Conservation (phyloP, 2,329 filamentous ascomycete genomes). For the Aspergillus fijiensis region DNA sequence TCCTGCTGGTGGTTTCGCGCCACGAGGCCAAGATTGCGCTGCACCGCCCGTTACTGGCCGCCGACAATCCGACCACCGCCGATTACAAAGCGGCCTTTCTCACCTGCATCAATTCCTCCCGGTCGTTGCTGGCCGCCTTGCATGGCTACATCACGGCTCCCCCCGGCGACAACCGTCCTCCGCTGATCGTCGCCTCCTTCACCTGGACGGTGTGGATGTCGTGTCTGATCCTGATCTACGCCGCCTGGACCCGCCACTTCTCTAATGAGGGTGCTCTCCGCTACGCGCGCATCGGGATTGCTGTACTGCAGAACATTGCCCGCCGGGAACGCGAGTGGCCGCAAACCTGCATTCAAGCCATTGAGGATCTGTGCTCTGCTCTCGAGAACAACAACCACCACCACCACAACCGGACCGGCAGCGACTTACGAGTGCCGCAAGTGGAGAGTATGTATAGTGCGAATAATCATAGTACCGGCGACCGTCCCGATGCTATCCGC, state of each 20-base stretch:
- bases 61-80: conserved; percentile 42
- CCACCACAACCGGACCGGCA: not conserved
- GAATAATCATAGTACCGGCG: not conserved
- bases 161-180: conserved; percentile 12
- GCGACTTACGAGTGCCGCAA: not conserved
- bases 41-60: conserved; percentile 52
- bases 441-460: not conserved
- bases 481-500: not conserved
- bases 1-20: conserved; percentile 47
- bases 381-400: conserved; percentile 8
- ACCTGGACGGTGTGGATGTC: conserved; percentile 58
- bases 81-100: conserved; percentile 51
- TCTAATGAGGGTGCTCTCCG: conserved; percentile 39
- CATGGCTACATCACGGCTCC: conserved; percentile 28
- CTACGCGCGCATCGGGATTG: conserved; percentile 36
- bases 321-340: conserved; percentile 40
- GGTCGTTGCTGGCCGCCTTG: conserved; percentile 48
- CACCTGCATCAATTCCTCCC: conserved; percentile 53
- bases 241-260: conserved; percentile 49
- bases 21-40: conserved; percentile 54
- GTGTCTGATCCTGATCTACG: conserved; percentile 53
- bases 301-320: conserved; percentile 35
- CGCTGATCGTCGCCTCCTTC: conserved; percentile 53
- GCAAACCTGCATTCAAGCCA: conserved; percentile 40
- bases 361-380: conserved; percentile 35